Evolutionary conservation across 2,329 filamentous ascomycete genomes (phyloP), one percentile per base, ranked within the genome.

Genomic region (Neurospora crassa): DNA sequence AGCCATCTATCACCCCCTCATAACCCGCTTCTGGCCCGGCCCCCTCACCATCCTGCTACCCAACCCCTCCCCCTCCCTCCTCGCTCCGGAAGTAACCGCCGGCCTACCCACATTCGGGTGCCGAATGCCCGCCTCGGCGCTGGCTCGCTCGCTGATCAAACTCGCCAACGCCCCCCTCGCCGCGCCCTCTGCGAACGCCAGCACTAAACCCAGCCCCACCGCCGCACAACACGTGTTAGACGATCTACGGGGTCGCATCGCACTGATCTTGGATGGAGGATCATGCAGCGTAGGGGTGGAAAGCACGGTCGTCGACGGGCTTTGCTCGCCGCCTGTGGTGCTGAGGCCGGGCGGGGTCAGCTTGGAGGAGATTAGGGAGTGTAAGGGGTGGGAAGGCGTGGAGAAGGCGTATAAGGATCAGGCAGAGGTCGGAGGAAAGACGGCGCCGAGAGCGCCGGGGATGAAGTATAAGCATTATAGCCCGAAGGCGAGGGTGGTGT

Each of bases 401-500:
- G 84, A 86, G 73, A 89, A 91, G 72, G 95, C 88, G 12, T 98
- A 97, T 80, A 89, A 91, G 78, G 93, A 97, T 77, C 86, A 87
- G 71, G 88, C 89, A 18, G 88, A 93, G 76, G 85, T 88, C 24
- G 90, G 88, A 5, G 88, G 87, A 69, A 83, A 68, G 8, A 69
- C 73, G n/a, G 86, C 87, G 11, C 96, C 96, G 0, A 86, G 93
- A 71, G 96, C 96, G 0, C 96, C 96, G 0, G 96, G 96, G 0
- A 99, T 99, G 96, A 99, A 99, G 82, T 99, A 99, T 80, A 93
- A 96, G 79, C 96, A 99, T 79, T 99, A 99, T 78, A 97, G 94
- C 63, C 96, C 96, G 0, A 92, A 90, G 79, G 96, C 96, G 1
- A 89, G 86, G 67, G 94, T 99, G 2, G 83, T 97, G 16, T 84